Conservation (phyloP, 2,329 filamentous ascomycete species). For the Drechmeria coniospora region DNA sequence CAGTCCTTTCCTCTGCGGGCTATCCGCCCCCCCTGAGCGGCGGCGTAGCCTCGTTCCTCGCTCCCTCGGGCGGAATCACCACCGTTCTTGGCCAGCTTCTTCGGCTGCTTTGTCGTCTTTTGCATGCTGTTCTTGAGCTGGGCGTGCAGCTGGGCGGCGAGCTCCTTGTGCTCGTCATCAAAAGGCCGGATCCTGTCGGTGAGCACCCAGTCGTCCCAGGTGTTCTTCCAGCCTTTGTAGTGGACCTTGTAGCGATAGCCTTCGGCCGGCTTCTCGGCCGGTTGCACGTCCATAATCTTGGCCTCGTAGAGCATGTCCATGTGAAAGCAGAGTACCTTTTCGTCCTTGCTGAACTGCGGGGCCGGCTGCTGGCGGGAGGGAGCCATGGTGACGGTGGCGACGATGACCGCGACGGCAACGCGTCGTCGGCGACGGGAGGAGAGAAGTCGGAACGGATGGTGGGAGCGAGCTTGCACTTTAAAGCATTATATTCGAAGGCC, state of each 20-base stretch:
- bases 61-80: constrained; percentile 48
- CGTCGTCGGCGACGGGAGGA: not conserved
- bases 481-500: too few species aligned
- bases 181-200: constrained; percentile 88
- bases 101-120: constrained; percentile 35
- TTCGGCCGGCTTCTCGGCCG: constrained; percentile 50
- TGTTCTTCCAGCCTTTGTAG: constrained; percentile 99
- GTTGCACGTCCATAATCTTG: constrained; percentile 72
- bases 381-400: constrained; percentile 18
- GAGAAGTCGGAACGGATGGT: not conserved
- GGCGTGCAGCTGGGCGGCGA: constrained; percentile 58
- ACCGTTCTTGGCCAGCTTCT: constrained; percentile 27
- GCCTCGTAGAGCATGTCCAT: constrained; percentile 95
- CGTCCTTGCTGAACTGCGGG: constrained; percentile 55
- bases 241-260: constrained; percentile 83
- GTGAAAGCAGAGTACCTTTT: constrained; percentile 93
- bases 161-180: constrained; percentile 85
- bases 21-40: constrained; percentile 47
- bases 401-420: not conserved
- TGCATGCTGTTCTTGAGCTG: constrained; percentile 48
- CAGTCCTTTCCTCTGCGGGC: constrained; percentile 64
- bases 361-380: constrained; percentile 26
- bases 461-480: too few species aligned
- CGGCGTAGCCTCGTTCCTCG: constrained; percentile 55
- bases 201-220: constrained; percentile 98